Percentiles rank a stretch among this genome's conserved stretches.
These are phyloP conservation scores for Fraxinus xanthoxyloides DNA, from an alignment of 305 asterid species.

Conservation along the genomic window DNA sequence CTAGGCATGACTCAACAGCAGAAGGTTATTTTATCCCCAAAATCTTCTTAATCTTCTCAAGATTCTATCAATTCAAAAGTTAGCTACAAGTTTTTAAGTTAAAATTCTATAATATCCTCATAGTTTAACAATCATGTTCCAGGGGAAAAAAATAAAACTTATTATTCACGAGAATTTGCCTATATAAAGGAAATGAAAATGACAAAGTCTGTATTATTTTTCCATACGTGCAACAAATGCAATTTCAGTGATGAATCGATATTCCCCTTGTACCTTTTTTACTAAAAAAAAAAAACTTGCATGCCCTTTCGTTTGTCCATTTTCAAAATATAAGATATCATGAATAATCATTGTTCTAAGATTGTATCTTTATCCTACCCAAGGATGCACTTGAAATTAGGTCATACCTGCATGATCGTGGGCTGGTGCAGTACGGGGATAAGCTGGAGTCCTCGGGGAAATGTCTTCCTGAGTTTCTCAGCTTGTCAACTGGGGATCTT, in stretches of 20 bases:
- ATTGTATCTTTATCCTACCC: constrained; percentile 10
- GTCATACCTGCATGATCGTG: constrained; percentile 76
- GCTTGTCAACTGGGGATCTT: constrained; percentile 43
- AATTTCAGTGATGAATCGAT: neutral
- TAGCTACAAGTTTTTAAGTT: neutral
- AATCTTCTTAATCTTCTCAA: neutral
- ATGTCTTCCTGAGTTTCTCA: constrained; percentile 59
- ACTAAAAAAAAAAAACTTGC: neutral
- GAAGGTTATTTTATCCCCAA: constrained; percentile 51
- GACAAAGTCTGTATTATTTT: neutral
- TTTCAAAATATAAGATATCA: neutral
- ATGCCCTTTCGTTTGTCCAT: neutral
- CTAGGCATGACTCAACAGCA: constrained; percentile 65
- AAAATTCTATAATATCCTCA: neutral
- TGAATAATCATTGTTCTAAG: neutral
- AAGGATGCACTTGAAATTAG: constrained; percentile 78
- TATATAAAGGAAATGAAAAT: neutral
- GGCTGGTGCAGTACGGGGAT: constrained; percentile 64
- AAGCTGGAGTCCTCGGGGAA: constrained; percentile 54
- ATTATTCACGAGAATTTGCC: neutral
- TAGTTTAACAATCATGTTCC: neutral
- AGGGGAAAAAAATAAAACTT: neutral
- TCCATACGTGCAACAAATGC: neutral
- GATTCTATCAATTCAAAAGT: neutral
- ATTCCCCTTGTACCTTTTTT: neutral